These are phyloP conservation scores for Trapa incisa DNA, from an alignment of 345 rosid genomes.

Conservation along the genomic window DNA sequence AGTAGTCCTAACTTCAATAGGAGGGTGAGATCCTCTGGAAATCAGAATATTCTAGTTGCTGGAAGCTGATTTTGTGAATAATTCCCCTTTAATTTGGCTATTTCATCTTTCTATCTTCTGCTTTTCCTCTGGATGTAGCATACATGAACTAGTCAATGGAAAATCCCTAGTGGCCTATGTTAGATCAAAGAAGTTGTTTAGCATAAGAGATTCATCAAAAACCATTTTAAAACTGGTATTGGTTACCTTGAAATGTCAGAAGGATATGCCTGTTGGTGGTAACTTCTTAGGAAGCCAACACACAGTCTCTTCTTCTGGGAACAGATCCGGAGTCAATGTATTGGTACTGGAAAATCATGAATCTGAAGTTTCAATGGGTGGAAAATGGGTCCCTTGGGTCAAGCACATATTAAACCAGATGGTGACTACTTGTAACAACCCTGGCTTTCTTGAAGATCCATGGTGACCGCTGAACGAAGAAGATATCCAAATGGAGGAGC, in stretches of 20 bases:
- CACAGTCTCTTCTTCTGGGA: background rate
- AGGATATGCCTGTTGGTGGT: background rate
- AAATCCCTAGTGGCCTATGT: background rate
- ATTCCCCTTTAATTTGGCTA: background rate
- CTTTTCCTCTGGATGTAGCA: background rate
- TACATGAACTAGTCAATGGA: background rate
- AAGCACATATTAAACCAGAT: too few species aligned
- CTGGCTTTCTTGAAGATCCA: too few species aligned
- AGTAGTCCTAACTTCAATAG: background rate
- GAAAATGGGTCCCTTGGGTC: too few species aligned
- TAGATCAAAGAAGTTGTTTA: background rate
- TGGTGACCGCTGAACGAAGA: too few species aligned
- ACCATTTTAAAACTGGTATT: background rate
- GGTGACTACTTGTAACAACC: too few species aligned
- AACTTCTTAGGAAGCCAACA: background rate
- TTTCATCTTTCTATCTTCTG: background rate
- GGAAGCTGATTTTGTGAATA: background rate
- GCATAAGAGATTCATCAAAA: background rate
- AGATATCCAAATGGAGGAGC: too few species aligned
- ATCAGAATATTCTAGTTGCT: background rate
- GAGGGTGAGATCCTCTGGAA: background rate
- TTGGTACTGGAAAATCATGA: too few species aligned
- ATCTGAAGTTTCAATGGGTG: too few species aligned
- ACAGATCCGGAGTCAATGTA: background rate
- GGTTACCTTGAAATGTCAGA: too few species aligned